Percentiles rank a stretch among this genome's conserved stretches.
phyloP scores from a whole-genome alignment of 78 protist species.

The Dictyostelium capitatum region DNA sequence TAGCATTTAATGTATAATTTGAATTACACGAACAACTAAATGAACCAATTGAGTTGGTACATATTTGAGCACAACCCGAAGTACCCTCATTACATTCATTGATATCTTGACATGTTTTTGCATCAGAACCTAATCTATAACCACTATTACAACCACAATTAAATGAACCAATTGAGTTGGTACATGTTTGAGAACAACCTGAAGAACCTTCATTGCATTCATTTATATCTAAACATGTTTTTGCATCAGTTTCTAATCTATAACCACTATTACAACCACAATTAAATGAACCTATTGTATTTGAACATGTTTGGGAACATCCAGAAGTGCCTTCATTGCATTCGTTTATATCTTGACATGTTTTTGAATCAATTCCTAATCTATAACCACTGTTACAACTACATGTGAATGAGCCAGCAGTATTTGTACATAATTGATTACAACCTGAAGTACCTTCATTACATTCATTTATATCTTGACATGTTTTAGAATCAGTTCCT shows the following conservation, averaged over 20 bases:
- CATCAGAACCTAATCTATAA: background rate
- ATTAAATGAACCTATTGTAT: background rate
- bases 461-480: conserved; percentile 4
- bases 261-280: background rate
- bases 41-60: background rate
- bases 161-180: background rate
- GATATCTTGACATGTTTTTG: background rate
- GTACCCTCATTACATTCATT: background rate
- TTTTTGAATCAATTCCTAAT: background rate
- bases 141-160: background rate
- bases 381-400: background rate
- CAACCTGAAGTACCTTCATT: background rate
- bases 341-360: background rate
- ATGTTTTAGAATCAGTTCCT: background rate
- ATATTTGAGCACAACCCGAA: background rate
- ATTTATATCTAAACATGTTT: background rate
- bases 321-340: background rate
- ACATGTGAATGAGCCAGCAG: background rate
- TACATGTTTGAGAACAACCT: background rate
- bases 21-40: background rate
- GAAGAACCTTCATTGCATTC: background rate
- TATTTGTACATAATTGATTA: background rate
- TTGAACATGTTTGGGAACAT: background rate
- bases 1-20: background rate
- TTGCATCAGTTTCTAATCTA: background rate